Percentiles rank a stretch among this genome's conserved stretches.
phyloP scores from a whole-genome alignment of 441 rosid species.

The Adansonia rubrostipa region DNA sequence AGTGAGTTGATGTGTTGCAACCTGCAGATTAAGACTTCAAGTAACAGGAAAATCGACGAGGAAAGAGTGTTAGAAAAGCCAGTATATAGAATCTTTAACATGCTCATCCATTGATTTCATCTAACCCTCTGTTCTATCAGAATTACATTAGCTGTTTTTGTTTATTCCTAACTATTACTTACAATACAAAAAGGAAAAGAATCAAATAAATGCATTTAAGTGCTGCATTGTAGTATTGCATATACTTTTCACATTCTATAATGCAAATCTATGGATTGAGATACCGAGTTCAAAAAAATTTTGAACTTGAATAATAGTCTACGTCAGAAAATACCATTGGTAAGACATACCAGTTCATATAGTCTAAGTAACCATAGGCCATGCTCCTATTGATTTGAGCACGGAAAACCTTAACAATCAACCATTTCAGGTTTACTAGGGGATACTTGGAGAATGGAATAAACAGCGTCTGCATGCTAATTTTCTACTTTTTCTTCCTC shows the following conservation, averaged over 20 bases:
- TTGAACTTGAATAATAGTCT: neutral
- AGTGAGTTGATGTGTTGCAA: neutral
- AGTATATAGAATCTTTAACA: neutral
- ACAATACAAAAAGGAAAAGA: neutral
- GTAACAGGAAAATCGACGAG: neutral
- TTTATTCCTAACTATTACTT: neutral
- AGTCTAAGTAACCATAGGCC: neutral
- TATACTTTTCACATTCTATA: neutral
- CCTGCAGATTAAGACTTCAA: neutral
- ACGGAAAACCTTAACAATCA: too few relatives aligned
- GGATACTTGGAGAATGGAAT: neutral
- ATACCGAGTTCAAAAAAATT: neutral
- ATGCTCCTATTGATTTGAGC: neutral
- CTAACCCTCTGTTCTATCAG: neutral
- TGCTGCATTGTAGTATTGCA: neutral
- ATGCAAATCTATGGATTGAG: neutral
- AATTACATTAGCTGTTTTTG: neutral
- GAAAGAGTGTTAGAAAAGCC: neutral
- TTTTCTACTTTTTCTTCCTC: neutral
- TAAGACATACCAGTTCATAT: neutral
- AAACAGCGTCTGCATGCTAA: neutral
- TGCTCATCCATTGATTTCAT: neutral
- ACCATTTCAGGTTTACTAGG: neutral
- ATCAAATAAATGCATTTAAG: neutral
- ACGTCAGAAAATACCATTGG: neutral